Percentiles rank a stretch among this genome's conserved stretches.
Conservation (phyloP, 768 basidiomycete genomes). For the Tricholoma matsutake region DNA sequence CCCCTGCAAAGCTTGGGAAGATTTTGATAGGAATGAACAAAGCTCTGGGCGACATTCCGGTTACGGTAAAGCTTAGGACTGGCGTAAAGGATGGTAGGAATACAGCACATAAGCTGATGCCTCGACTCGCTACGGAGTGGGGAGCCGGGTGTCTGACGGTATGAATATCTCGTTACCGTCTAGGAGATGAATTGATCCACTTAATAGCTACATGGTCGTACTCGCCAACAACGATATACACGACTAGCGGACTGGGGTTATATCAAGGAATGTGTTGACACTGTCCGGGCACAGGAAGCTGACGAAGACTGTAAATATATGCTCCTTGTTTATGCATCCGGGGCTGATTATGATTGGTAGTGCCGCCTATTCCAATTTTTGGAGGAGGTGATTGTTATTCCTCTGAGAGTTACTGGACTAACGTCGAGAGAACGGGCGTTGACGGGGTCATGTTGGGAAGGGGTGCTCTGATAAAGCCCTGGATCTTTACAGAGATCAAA, state of each 20-base stretch:
- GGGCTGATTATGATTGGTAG: constrained; percentile 31
- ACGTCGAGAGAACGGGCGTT: constrained; percentile 75
- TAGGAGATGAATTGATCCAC: neutral
- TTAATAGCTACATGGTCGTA: constrained; percentile 87
- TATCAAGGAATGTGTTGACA: constrained; percentile 81
- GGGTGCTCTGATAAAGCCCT: constrained; percentile 94
- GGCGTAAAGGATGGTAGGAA: constrained; percentile 90
- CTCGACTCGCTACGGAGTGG: constrained; percentile 60
- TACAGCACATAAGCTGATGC: constrained; percentile 88
- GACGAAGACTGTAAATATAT: constrained; percentile 60
- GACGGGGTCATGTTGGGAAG: constrained; percentile 96
- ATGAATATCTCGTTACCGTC: constrained; percentile 8
- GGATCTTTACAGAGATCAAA: constrained; percentile 95
- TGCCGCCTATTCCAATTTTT: constrained; percentile 88
- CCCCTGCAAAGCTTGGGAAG: constrained; percentile 77
- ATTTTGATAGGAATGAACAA: constrained; percentile 89
- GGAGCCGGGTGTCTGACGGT: constrained; percentile 44
- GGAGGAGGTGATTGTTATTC: constrained; percentile 97
- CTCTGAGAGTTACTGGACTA: constrained; percentile 75
- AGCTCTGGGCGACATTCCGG: constrained; percentile 85
- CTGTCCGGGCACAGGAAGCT: constrained; percentile 65
- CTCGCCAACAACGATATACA: constrained; percentile 92
- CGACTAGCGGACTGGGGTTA: constrained; percentile 94
- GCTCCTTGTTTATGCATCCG: neutral
- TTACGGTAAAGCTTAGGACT: constrained; percentile 89